phyloP scores from a whole-genome alignment of 148 eudicot species.

The Rhododendron vialii region DNA sequence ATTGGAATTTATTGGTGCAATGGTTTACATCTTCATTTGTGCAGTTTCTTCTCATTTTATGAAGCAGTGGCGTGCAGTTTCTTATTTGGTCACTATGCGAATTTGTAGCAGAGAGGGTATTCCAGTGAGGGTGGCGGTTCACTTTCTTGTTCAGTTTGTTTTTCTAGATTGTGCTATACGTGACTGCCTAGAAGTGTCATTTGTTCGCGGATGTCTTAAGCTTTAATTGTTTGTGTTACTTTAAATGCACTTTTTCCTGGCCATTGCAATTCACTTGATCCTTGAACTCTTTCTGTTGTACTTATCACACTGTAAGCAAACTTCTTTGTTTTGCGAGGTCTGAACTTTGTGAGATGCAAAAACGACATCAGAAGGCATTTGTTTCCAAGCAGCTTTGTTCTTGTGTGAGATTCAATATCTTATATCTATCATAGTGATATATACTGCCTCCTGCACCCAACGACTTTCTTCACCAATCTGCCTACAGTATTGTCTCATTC shows the following conservation, averaged over 20 bases:
- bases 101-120: not conserved
- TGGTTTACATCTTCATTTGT: not conserved
- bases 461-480: not conserved
- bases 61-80: not conserved
- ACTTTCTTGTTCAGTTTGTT: not conserved
- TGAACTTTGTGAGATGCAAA: not conserved
- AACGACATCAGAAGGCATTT: not conserved
- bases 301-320: not conserved
- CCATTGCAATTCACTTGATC: not conserved
- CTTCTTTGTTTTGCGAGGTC: not conserved
- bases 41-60: not conserved
- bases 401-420: not conserved
- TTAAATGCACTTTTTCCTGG: not conserved
- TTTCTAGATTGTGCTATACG: not conserved
- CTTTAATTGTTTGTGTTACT: not conserved
- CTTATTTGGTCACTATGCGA: not conserved
- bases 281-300: not conserved
- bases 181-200: not conserved
- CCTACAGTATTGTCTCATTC: not conserved
- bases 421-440: not conserved
- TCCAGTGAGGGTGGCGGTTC: not conserved
- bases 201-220: not conserved
- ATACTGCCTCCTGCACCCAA: not conserved
- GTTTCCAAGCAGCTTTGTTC: not conserved
- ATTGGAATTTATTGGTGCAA: not conserved